phyloP scores from a whole-genome alignment of 345 rosid genomes.

The Brassica juncea region DNA sequence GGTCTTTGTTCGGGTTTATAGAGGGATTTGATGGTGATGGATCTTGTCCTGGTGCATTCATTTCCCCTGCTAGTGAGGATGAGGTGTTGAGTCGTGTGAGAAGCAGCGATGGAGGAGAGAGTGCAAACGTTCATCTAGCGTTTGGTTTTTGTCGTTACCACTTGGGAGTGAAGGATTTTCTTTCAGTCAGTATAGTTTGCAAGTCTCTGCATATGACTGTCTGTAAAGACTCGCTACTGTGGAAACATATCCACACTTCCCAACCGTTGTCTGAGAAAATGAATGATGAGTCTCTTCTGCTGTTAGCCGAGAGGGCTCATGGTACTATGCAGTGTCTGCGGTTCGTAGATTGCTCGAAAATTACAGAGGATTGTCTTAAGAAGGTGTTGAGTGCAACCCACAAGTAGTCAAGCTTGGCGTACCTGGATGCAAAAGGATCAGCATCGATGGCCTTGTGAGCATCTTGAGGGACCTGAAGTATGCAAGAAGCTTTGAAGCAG shows the following conservation, averaged over 20 bases:
- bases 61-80: constrained; percentile 42
- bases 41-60: constrained; percentile 27
- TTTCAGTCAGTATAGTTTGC: constrained; percentile 66
- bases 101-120: constrained; percentile 40
- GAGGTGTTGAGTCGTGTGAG: constrained; percentile 34
- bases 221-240: constrained; percentile 63
- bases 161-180: constrained; percentile 75
- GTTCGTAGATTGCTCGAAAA: constrained; percentile 71
- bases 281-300: constrained; percentile 74
- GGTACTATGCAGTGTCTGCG: constrained; percentile 78
- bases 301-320: constrained; percentile 67
- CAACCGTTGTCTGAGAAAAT: constrained; percentile 84
- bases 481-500: constrained; percentile 49
- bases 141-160: constrained; percentile 58
- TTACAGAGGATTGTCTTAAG: constrained; percentile 72
- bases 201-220: constrained; percentile 54
- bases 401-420: constrained; percentile 75
- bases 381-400: constrained; percentile 61
- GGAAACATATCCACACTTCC: constrained; percentile 75
- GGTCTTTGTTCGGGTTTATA: constrained; percentile 30
- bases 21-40: constrained; percentile 22
- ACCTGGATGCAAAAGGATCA: constrained; percentile 84
- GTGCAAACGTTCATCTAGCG: constrained; percentile 59
- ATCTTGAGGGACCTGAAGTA: constrained; percentile 60
- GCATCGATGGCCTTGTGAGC: constrained; percentile 61